Conservation (phyloP, 306 rosid genomes). For the Canavalia gladiata region DNA sequence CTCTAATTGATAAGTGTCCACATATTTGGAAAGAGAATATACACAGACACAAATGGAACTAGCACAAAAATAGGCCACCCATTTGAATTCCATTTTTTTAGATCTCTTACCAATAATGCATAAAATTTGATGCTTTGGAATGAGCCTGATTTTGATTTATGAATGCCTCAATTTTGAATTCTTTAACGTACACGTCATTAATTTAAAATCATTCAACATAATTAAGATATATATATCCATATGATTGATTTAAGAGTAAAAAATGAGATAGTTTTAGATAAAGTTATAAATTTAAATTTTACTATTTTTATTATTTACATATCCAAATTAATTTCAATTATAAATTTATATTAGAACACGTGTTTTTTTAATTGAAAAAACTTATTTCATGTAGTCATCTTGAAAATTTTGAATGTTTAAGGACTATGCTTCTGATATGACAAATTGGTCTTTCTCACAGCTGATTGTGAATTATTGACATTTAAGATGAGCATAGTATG, state of each 20-base stretch:
- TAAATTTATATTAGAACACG: too few relatives aligned
- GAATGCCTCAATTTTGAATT: background rate
- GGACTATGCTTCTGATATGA: background rate
- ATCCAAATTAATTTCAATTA: too few relatives aligned
- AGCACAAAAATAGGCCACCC: conserved; percentile 29
- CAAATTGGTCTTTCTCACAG: background rate
- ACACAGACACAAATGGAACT: background rate
- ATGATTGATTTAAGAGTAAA: too few relatives aligned
- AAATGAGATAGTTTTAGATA: too few relatives aligned
- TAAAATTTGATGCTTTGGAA: background rate
- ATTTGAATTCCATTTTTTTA: conserved; percentile 22
- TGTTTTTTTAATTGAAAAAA: too few relatives aligned
- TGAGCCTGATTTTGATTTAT: background rate
- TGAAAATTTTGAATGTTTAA: conserved; percentile 4
- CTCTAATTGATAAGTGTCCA: conserved; percentile 4
- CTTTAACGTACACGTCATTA: background rate
- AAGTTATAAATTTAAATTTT: too few relatives aligned
- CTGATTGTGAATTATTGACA: background rate
- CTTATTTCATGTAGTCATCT: background rate
- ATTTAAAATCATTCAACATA: too few relatives aligned
- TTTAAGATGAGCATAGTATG: background rate
- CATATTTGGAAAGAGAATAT: conserved; percentile 17
- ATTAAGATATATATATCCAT: too few relatives aligned
- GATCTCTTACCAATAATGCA: conserved; percentile 19
- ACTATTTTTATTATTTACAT: too few relatives aligned